Conservation (phyloP, 2,329 filamentous ascomycete species). For the Fusarium fujikuroi region DNA sequence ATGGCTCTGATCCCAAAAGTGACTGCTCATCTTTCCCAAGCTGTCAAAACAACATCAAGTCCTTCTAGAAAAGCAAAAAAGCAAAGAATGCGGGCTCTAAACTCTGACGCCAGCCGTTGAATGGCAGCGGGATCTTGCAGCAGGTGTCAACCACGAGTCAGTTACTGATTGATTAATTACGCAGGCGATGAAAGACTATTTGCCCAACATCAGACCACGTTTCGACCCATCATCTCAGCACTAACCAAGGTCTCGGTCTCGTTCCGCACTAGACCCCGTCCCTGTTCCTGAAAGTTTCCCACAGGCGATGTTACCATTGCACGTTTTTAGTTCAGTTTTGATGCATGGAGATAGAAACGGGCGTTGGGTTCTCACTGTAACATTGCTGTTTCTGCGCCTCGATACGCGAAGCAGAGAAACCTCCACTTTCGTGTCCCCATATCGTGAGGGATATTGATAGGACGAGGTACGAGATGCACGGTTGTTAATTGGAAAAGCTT, state of each 20-base stretch:
- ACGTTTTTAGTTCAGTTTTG: constrained; percentile 3
- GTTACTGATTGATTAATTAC: background rate
- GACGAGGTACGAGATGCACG: background rate
- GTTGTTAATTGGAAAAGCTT: constrained; percentile 7
- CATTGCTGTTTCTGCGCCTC: constrained; percentile 1
- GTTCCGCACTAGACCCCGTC: constrained; percentile 3
- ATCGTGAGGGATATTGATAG: background rate
- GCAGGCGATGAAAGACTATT: background rate
- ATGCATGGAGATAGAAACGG: constrained; percentile 18
- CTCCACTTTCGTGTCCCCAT: background rate
- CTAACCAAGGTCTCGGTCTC: constrained; percentile 25
- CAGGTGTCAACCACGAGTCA: background rate
- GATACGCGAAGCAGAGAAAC: constrained; percentile 20
- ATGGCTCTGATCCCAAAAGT: background rate
- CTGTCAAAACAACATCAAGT: constrained; percentile 8
- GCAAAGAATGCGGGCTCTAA: background rate
- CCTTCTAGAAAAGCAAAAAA: constrained; percentile 22
- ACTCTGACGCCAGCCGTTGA: constrained; percentile 3
- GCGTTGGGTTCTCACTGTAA: background rate
- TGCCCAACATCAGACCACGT: constrained; percentile 14
- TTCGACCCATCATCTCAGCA: constrained; percentile 9
- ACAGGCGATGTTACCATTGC: constrained; percentile 14
- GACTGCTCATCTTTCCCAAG: constrained; percentile 28
- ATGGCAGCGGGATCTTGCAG: constrained; percentile 32
- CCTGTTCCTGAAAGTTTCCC: constrained; percentile 3